Base-by-base conservation (phyloP, 176 grass and related monocot genomes). In the Alloteropsis semialata region DNA sequence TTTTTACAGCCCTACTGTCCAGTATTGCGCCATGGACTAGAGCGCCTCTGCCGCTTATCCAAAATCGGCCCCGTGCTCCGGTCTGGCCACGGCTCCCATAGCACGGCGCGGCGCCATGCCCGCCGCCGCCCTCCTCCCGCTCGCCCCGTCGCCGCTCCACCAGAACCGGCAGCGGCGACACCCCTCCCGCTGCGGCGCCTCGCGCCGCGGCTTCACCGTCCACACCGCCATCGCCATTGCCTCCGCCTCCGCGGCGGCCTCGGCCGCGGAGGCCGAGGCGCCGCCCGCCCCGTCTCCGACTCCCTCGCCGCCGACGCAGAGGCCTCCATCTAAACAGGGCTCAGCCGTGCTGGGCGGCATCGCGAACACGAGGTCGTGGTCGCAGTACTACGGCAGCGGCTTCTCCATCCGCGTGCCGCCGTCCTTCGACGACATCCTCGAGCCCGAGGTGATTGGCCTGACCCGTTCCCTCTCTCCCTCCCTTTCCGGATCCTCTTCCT, bases 381-480 rank as follows among this genome's bases (percentile, higher is more conserved):
- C 74, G 54, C 92, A 95, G 82, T 91, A 84, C 87, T 91, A 91
- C 75, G 96, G 96, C 70, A 88, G 92, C 69, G 96, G 96, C 46
- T 98, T 98, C 82, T 88, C 96, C 67, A 95, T 98, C 78, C 91
- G 96, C 56, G 91, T 91, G 70, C 96, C 92, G 8, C 96, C 96
- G 22, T 80, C 82, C 65, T 98, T 98, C 87, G 91, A 95, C n/a
- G 91, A 98, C 85, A 76, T 98, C 79, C 84, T 95, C 84, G 96
- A 98, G 80, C 96, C 92, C 69, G 96, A 98, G 92, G 95, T 81
- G 59, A 59, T 48, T 66, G 7, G 18, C 6, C 8, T 8, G 53
- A 41, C 54, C 57, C 10, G 4, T 43, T 30, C 28, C 59, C 55
- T 73, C 58, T 22, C 36, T 5, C 37, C 38, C n/a, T n/a, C n/a